Evolutionary conservation across 2,329 filamentous ascomycete species (phyloP).

Genomic region (Pseudocercospora fijiensis): DNA sequence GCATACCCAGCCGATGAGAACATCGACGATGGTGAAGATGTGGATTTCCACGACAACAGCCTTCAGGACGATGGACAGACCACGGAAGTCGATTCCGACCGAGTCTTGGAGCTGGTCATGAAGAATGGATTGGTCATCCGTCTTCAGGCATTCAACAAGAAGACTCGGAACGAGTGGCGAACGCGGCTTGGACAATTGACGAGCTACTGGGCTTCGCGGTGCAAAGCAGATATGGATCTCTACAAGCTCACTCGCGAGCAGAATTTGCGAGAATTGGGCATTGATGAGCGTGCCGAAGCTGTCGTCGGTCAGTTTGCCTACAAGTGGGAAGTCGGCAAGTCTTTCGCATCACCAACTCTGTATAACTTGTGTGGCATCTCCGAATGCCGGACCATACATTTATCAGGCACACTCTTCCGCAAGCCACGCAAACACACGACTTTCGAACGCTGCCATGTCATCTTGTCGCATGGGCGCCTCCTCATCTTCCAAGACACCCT

Average conservation of each 20-base stretch:
- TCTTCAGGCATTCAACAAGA: slow-evolving; percentile 55
- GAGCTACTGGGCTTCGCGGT: slow-evolving; percentile 62
- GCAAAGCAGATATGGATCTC: slow-evolving; percentile 56
- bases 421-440: slow-evolving; percentile 63
- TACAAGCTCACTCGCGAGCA: slow-evolving; percentile 57
- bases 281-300: slow-evolving; percentile 66
- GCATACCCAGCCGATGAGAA: slow-evolving; percentile 54
- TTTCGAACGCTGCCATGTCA: slow-evolving; percentile 60
- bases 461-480: slow-evolving; percentile 61
- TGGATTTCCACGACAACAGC: slow-evolving; percentile 49
- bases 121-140: slow-evolving; percentile 62
- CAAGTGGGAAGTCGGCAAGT: slow-evolving; percentile 67
- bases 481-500: slow-evolving; percentile 62
- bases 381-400: slow-evolving; percentile 60
- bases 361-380: slow-evolving; percentile 68
- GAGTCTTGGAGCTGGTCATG: slow-evolving; percentile 62
- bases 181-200: slow-evolving; percentile 56
- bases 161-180: slow-evolving; percentile 63
- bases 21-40: slow-evolving; percentile 54
- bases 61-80: slow-evolving; percentile 54
- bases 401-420: slow-evolving; percentile 62
- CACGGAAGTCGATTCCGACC: slow-evolving; percentile 55
- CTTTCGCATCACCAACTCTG: slow-evolving; percentile 61
- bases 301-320: slow-evolving; percentile 64
- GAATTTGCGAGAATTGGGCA: slow-evolving; percentile 60